These are phyloP conservation scores for Mikania micrantha DNA, from an alignment of 129 eudicot genomes.

Conservation along the genomic window DNA sequence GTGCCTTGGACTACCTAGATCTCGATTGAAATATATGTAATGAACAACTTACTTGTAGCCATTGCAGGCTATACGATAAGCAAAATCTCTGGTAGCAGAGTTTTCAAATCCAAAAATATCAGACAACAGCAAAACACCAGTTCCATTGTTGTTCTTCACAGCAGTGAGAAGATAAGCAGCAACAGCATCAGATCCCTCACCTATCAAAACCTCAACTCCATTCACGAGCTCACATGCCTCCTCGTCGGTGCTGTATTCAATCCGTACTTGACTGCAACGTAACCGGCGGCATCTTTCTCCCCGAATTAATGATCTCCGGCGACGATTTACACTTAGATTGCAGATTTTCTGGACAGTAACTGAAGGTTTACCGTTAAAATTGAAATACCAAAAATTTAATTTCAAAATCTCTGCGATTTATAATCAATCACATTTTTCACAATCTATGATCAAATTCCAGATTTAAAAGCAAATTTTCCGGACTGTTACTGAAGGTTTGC, in stretches of 20 bases:
- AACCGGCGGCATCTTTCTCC: constrained; percentile 11
- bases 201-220: constrained; percentile 67
- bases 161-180: constrained; percentile 61
- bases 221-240: constrained; percentile 90
- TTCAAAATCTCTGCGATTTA: background rate
- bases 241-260: constrained; percentile 43
- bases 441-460: background rate
- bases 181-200: constrained; percentile 54
- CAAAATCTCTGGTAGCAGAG: constrained; percentile 64
- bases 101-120: constrained; percentile 83
- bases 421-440: background rate
- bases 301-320: constrained; percentile 14
- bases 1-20: too few relatives aligned
- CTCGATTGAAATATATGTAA: background rate
- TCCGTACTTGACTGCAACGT: constrained; percentile 37
- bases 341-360: constrained; percentile 57
- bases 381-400: constrained; percentile 6
- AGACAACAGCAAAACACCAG: constrained; percentile 72
- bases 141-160: constrained; percentile 86
- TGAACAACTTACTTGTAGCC: constrained; percentile 71
- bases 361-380: constrained; percentile 61
- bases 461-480: too few relatives aligned
- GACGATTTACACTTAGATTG: constrained; percentile 23
- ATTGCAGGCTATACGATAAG: constrained; percentile 92
- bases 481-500: too few relatives aligned